Evolutionary conservation across 129 eudicot genomes (phyloP).

Genomic region (Pulicaria dysenterica): DNA sequence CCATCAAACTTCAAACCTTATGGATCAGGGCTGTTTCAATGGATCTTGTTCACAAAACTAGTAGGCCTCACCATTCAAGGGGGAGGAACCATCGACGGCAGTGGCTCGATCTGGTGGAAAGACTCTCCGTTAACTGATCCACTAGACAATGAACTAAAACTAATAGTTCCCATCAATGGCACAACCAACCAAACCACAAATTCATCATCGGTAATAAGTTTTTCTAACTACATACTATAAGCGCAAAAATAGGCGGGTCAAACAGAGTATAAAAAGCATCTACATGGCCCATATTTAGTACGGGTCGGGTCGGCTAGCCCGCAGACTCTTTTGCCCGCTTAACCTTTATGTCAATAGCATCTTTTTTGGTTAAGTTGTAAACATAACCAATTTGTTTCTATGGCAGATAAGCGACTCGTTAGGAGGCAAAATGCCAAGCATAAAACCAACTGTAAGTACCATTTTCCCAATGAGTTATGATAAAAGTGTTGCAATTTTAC

Average conservation of each 20-base stretch:
- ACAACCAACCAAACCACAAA: slow-evolving; percentile 39
- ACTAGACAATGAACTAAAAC: slow-evolving; percentile 53
- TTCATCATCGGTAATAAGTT: slow-evolving; percentile 49
- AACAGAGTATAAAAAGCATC: no score
- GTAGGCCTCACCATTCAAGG: slow-evolving; percentile 83
- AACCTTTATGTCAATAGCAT: no score
- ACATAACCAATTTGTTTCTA: background rate
- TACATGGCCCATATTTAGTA: background rate
- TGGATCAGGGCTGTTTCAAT: slow-evolving; percentile 74
- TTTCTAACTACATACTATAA: background rate
- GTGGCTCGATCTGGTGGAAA: slow-evolving; percentile 89
- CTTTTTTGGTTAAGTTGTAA: background rate
- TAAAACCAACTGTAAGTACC: slow-evolving; percentile 89
- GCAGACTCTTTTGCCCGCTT: no score
- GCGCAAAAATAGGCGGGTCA: slow-evolving; percentile 3
- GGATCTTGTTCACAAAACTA: slow-evolving; percentile 87
- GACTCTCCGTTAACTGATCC: slow-evolving; percentile 48
- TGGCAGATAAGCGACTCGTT: slow-evolving; percentile 64
- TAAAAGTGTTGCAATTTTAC: background rate
- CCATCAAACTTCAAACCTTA: slow-evolving; percentile 66
- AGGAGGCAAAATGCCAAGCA: slow-evolving; percentile 74
- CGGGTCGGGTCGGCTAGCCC: no score
- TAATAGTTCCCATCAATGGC: slow-evolving; percentile 60
- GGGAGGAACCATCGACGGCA: slow-evolving; percentile 76
- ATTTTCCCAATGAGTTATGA: background rate